phyloP scores from a whole-genome alignment of 768 basidiomycete genomes.

The Russula olivacea region DNA sequence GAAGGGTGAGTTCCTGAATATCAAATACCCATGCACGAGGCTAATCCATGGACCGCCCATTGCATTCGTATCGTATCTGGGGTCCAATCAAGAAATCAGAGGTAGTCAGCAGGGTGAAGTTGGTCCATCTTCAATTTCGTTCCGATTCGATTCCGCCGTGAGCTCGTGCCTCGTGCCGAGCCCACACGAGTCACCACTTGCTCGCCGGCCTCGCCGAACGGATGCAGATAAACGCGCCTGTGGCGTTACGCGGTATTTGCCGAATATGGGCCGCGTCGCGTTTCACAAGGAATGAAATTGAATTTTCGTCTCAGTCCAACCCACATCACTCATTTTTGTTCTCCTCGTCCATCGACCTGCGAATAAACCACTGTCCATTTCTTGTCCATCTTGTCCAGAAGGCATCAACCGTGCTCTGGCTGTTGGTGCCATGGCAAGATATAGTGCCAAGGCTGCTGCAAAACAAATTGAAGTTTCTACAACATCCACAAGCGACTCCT shows the following conservation, averaged over 20 bases:
- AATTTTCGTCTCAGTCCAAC: not conserved
- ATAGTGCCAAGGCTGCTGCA: not conserved
- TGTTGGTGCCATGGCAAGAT: slow-evolving; percentile 6
- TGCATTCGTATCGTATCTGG: slow-evolving; percentile 7
- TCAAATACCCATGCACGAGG: slow-evolving; percentile 15
- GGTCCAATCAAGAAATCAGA: not conserved
- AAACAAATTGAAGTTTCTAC: slow-evolving; percentile 9
- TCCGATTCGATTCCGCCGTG: not conserved
- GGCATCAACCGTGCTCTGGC: not conserved
- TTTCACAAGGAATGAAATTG: not conserved
- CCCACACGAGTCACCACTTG: not conserved
- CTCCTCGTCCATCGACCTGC: slow-evolving; percentile 1
- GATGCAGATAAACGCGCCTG: slow-evolving; percentile 6
- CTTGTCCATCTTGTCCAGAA: not conserved
- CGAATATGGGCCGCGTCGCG: slow-evolving; percentile 9
- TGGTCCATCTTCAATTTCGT: not conserved
- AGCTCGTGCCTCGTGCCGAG: not conserved
- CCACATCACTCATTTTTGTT: not conserved
- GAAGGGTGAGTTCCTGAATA: slow-evolving; percentile 14
- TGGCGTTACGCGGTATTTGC: slow-evolving; percentile 13
- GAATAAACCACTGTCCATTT: slow-evolving; percentile 16
- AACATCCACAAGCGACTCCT: slow-evolving; percentile 15
- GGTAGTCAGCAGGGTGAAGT: not conserved
- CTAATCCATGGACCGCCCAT: slow-evolving; percentile 11
- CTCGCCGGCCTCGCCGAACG: not conserved